Conservation (phyloP, 495 filamentous ascomycete genomes). For the Bryoglossum gracile region DNA sequence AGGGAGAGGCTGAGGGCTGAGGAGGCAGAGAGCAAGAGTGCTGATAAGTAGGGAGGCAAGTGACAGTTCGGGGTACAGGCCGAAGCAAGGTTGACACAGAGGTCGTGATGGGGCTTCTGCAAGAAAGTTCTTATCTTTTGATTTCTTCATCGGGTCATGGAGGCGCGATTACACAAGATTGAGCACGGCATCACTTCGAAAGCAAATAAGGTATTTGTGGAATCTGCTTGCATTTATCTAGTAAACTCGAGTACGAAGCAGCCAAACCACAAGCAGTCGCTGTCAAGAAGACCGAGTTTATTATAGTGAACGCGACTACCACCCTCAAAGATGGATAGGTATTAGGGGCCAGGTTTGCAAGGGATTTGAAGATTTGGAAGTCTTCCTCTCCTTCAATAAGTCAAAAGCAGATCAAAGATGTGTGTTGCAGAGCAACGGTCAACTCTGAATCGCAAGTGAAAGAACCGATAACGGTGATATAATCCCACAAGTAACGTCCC, state of each 20-base stretch:
- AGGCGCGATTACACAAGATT: background rate
- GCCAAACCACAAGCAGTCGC: too few species aligned
- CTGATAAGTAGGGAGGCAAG: background rate
- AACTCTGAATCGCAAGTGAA: constrained; percentile 13
- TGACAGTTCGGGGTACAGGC: background rate
- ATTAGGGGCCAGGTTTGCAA: too few species aligned
- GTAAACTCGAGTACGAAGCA: background rate
- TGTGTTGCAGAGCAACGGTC: constrained; percentile 7
- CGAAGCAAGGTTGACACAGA: too few species aligned
- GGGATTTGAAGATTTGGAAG: too few species aligned
- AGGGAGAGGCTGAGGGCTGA: constrained; percentile 17
- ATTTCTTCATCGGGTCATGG: background rate
- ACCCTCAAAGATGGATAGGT: too few species aligned
- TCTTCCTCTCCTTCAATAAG: constrained; percentile 9
- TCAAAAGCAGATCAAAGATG: constrained; percentile 13
- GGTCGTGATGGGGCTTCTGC: too few species aligned
- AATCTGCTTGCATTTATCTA: constrained; percentile 2
- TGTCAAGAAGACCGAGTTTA: too few species aligned
- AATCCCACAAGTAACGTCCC: background rate
- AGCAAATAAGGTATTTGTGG: background rate
- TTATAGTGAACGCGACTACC: too few species aligned
- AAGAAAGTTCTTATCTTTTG: too few species aligned
- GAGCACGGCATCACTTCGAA: too few species aligned
- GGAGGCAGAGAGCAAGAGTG: constrained; percentile 5
- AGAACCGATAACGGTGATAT: background rate